A percentile compares a stretch with the other conserved stretches of the same genome.
Evolutionary conservation across 2,329 filamentous ascomycete genomes (phyloP).

Genomic region (Colletotrichum aenigma): DNA sequence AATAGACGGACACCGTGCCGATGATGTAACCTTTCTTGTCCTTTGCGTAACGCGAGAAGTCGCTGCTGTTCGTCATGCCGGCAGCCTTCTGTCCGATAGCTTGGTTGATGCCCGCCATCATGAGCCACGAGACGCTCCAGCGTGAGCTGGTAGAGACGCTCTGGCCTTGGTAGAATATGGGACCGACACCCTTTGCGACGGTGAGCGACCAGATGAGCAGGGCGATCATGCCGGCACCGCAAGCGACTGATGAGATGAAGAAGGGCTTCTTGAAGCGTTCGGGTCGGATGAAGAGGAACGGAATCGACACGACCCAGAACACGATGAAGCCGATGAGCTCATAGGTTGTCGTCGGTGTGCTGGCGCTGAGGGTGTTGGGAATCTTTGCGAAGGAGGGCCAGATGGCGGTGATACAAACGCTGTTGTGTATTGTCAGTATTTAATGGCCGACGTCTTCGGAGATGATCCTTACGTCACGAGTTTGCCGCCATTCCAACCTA

Average conservation of each 20-base stretch:
- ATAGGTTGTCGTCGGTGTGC: slow-evolving; percentile 39
- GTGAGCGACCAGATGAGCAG: slow-evolving; percentile 52
- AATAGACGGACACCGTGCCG: slow-evolving; percentile 37
- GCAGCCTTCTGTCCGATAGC: slow-evolving; percentile 40
- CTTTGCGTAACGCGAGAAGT: slow-evolving; percentile 38
- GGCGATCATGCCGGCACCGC: slow-evolving; percentile 46
- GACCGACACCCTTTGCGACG: slow-evolving; percentile 45
- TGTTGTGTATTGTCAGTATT: neutral
- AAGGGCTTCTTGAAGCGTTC: slow-evolving; percentile 53
- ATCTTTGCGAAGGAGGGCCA: slow-evolving; percentile 49
- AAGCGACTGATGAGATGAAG: slow-evolving; percentile 44
- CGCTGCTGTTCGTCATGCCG: slow-evolving; percentile 41
- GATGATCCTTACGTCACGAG: neutral
- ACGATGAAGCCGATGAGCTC: slow-evolving; percentile 53
- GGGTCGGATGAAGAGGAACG: slow-evolving; percentile 49
- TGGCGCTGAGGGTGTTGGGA: slow-evolving; percentile 44
- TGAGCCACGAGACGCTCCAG: slow-evolving; percentile 39
- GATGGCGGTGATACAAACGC: slow-evolving; percentile 45
- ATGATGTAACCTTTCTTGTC: slow-evolving; percentile 35
- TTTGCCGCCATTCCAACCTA: neutral
- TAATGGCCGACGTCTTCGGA: neutral
- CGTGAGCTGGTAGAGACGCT: neutral
- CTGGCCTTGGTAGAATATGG: slow-evolving; percentile 37
- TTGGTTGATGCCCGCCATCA: slow-evolving; percentile 38
- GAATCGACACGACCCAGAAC: slow-evolving; percentile 55